Conservation (phyloP, 768 basidiomycete species). For the Cystobasidium tubakii region DNA sequence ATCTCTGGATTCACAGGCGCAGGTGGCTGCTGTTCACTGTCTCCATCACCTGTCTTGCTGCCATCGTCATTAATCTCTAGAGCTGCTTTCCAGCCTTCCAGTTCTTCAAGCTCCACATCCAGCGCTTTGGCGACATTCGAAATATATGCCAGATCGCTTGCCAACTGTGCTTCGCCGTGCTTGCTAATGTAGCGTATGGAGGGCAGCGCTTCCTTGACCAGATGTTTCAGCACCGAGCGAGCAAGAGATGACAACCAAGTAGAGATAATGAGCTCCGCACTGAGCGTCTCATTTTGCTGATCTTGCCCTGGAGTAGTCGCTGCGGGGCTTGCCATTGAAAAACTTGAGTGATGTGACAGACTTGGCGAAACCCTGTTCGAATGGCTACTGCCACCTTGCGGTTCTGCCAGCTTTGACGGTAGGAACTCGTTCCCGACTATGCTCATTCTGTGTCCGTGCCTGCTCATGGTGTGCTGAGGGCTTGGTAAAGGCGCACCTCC, state of each 20-base stretch:
- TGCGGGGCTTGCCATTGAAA: slow-evolving; percentile 12
- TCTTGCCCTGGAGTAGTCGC: background rate
- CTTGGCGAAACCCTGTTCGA: background rate
- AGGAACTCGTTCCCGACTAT: slow-evolving; percentile 12
- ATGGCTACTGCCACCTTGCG: background rate
- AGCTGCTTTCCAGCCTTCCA: slow-evolving; percentile 72
- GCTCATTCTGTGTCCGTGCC: slow-evolving; percentile 7
- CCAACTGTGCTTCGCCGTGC: slow-evolving; percentile 72
- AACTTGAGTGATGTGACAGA: slow-evolving; percentile 12
- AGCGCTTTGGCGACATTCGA: slow-evolving; percentile 83
- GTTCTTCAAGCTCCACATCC: slow-evolving; percentile 70
- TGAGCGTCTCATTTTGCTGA: slow-evolving; percentile 48
- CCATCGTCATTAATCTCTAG: slow-evolving; percentile 50
- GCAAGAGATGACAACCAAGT: slow-evolving; percentile 92
- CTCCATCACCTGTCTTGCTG: background rate
- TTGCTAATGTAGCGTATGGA: slow-evolving; percentile 59
- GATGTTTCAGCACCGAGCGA: slow-evolving; percentile 65
- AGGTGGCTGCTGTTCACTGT: background rate
- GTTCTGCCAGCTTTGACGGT: background rate
- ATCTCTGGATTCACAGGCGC: background rate
- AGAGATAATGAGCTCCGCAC: slow-evolving; percentile 74
- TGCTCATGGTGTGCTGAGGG: background rate
- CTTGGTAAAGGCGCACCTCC: background rate
- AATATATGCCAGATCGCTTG: slow-evolving; percentile 80
- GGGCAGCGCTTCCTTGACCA: slow-evolving; percentile 67